Percentiles rank a stretch among this genome's conserved stretches.
Evolutionary conservation across 805 yeast genomes (phyloP).

Genomic region (Teunomyces cretensis): DNA sequence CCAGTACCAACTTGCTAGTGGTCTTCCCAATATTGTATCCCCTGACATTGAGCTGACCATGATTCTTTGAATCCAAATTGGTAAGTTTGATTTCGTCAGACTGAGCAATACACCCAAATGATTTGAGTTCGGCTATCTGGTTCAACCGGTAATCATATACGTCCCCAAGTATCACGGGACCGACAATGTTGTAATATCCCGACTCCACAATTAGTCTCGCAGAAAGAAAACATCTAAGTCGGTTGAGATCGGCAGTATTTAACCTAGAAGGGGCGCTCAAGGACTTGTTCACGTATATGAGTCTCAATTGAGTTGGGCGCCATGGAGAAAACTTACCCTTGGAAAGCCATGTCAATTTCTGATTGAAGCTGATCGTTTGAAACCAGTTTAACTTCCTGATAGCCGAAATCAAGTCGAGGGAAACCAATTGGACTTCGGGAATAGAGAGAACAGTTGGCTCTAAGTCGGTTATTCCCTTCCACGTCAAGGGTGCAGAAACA

Average conservation of each 20-base stretch:
- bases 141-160: conserved; percentile 60
- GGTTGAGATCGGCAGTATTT: conserved; percentile 33
- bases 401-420: conserved; percentile 11
- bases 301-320: conserved; percentile 27
- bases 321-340: conserved; percentile 47
- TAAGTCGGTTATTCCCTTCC: conserved; percentile 11
- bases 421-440: conserved; percentile 20
- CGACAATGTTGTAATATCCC: conserved; percentile 46
- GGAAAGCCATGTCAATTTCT: conserved; percentile 44
- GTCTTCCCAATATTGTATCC: conserved; percentile 67
- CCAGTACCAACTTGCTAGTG: conserved; percentile 13
- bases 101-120: conserved; percentile 60
- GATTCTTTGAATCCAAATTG: conserved; percentile 27
- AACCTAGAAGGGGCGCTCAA: conserved; percentile 14
- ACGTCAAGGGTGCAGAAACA: conserved; percentile 12
- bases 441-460: conserved; percentile 33
- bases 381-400: conserved; percentile 10
- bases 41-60: conserved; percentile 55
- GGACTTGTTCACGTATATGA: conserved; percentile 41
- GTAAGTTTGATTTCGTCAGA: conserved; percentile 57
- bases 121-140: conserved; percentile 28
- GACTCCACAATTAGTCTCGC: conserved; percentile 54
- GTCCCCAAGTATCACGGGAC: conserved; percentile 61
- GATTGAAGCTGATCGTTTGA: conserved; percentile 24
- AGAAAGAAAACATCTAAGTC: conserved; percentile 45